A percentile compares a stretch with the other conserved stretches of the same genome.
These are phyloP conservation scores for Pleurostoma richardsiae DNA, from an alignment of 2,329 filamentous ascomycete species.

Conservation along the genomic window DNA sequence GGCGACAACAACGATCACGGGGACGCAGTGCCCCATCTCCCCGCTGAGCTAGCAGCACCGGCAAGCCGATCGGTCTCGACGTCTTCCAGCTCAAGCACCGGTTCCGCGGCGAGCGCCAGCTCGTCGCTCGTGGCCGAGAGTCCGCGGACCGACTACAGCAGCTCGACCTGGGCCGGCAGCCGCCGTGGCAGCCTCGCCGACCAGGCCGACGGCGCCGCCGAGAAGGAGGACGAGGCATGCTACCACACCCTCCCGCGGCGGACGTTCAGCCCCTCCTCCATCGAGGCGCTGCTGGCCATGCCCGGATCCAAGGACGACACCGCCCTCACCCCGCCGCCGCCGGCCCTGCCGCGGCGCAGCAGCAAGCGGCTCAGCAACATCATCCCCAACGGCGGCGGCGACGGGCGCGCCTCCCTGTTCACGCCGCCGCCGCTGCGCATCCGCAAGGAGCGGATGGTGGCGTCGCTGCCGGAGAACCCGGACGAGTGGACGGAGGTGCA, in stretches of 20 bases:
- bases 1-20: neutral
- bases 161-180: neutral
- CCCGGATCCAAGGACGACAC: slow-evolving; percentile 8
- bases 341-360: slow-evolving; percentile 7
- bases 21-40: neutral
- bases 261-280: neutral
- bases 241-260: neutral
- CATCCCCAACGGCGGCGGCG: slow-evolving; percentile 1
- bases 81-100: slow-evolving; percentile 1
- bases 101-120: slow-evolving; percentile 1
- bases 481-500: neutral
- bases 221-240: neutral
- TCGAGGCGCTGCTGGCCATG: slow-evolving; percentile 2
- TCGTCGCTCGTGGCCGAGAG: neutral
- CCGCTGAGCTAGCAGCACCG: neutral
- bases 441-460: slow-evolving; percentile 1
- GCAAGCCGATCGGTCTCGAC: slow-evolving; percentile 7
- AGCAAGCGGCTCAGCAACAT: slow-evolving; percentile 5
- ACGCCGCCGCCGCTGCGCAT: slow-evolving; percentile 4
- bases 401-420: neutral
- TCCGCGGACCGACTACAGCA: neutral
- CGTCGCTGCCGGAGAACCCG: neutral
- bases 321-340: neutral
- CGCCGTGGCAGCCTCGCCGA: neutral
- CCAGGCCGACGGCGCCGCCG: neutral